These are phyloP conservation scores for Schwanniomyces yamadae DNA, from an alignment of 805 yeast species.

Conservation along the genomic window DNA sequence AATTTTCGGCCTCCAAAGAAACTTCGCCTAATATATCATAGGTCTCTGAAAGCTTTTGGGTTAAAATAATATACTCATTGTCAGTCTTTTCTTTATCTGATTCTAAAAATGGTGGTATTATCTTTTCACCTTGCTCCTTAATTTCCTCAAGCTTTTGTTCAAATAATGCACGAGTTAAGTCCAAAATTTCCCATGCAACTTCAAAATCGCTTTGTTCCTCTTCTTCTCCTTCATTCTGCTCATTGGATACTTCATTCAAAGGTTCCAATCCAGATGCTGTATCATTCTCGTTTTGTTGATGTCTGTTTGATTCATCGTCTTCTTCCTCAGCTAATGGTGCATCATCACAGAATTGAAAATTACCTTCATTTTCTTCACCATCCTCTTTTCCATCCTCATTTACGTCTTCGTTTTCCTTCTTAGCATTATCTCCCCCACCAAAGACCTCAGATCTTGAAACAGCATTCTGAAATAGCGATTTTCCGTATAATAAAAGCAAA, in stretches of 20 bases:
- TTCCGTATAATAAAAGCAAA: slow-evolving; percentile 72
- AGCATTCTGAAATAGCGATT: slow-evolving; percentile 75
- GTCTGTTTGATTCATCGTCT: slow-evolving; percentile 14
- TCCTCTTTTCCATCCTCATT: slow-evolving; percentile 22
- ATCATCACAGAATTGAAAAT: slow-evolving; percentile 28
- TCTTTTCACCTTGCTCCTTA: slow-evolving; percentile 5
- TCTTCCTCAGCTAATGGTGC: slow-evolving; percentile 23
- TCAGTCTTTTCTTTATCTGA: slow-evolving; percentile 29
- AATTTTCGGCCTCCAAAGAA: slow-evolving; percentile 85
- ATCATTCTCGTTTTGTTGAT: slow-evolving; percentile 13
- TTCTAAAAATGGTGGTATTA: slow-evolving; percentile 27
- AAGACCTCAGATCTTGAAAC: slow-evolving; percentile 72
- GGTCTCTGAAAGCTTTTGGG: slow-evolving; percentile 64
- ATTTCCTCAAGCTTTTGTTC: slow-evolving; percentile 40
- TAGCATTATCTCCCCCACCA: slow-evolving; percentile 46
- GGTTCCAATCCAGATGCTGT: slow-evolving; percentile 24
- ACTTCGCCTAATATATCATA: slow-evolving; percentile 86
- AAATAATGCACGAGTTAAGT: slow-evolving; percentile 69
- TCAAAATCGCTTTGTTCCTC: slow-evolving; percentile 71
- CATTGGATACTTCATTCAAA: slow-evolving; percentile 50
- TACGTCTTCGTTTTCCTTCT: slow-evolving; percentile 20
- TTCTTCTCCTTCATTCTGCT: slow-evolving; percentile 21
- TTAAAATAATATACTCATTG: slow-evolving; percentile 34
- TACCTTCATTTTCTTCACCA: slow-evolving; percentile 22
- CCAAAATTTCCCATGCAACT: slow-evolving; percentile 84